Percentiles rank a stretch among this genome's conserved stretches.
These are phyloP conservation scores for Neolentinus lepideus DNA, from an alignment of 1,284 basidiomycete species.

Conservation along the genomic window DNA sequence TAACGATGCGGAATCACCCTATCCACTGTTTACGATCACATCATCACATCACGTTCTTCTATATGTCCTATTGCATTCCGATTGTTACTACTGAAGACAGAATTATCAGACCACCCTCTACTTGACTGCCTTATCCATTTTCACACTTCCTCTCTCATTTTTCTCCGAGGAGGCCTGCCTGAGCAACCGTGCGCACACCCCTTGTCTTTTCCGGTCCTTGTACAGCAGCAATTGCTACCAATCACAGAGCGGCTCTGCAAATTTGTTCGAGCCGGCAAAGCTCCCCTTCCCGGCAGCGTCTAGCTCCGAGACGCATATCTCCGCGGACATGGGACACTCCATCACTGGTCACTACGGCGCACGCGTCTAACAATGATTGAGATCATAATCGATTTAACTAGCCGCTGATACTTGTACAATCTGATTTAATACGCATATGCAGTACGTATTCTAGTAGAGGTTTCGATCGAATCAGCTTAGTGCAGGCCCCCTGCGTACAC, in stretches of 20 bases:
- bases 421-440: too few relatives aligned
- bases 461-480: slow-evolving; percentile 16
- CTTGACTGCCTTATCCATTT: neutral
- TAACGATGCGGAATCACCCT: slow-evolving; percentile 10
- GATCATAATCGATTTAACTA: too few relatives aligned
- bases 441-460: neutral
- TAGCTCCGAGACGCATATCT: too few relatives aligned
- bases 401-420: slow-evolving; percentile 1
- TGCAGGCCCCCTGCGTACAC: slow-evolving; percentile 44
- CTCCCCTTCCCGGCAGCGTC: too few relatives aligned
- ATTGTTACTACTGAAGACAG: neutral
- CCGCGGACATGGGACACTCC: too few relatives aligned
- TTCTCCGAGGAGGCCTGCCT: neutral
- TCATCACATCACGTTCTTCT: slow-evolving; percentile 19
- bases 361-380: too few relatives aligned
- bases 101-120: slow-evolving; percentile 1
- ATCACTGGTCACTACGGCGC: too few relatives aligned
- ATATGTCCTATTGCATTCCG: slow-evolving; percentile 23
- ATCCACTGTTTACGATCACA: slow-evolving; percentile 6
- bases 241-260: too few relatives aligned
- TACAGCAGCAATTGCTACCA: too few relatives aligned
- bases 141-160: neutral
- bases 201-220: neutral
- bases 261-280: too few relatives aligned
- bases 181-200: neutral